These are phyloP conservation scores for Suhomyces kunorum DNA, from an alignment of 1,139 yeast genomes.

Conservation along the genomic window DNA sequence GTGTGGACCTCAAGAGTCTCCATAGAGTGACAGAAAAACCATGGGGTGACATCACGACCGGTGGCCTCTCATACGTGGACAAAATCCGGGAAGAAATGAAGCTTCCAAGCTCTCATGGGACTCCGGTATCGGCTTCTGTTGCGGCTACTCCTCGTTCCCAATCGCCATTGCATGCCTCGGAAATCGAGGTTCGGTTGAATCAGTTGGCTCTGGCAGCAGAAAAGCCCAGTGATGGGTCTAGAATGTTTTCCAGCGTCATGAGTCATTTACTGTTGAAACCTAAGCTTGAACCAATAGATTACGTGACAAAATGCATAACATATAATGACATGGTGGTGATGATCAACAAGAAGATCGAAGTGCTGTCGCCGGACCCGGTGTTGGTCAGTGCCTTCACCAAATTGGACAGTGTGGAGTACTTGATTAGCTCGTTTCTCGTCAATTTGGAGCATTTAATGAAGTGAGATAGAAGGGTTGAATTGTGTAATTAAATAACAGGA, in stretches of 20 bases:
- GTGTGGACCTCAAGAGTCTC: slow-evolving; percentile 44
- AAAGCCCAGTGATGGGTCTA: slow-evolving; percentile 8
- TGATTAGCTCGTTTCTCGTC: slow-evolving; percentile 28
- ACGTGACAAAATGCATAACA: slow-evolving; percentile 47
- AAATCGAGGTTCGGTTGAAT: slow-evolving; percentile 22
- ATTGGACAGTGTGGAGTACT: slow-evolving; percentile 44
- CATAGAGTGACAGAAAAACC: slow-evolving; percentile 43
- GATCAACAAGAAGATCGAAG: slow-evolving; percentile 46
- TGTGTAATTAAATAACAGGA: too few species aligned
- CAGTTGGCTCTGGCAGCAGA: slow-evolving; percentile 13
- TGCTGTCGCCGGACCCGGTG: slow-evolving; percentile 47
- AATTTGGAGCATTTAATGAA: slow-evolving; percentile 16
- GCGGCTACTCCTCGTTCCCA: slow-evolving; percentile 10
- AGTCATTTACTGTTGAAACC: slow-evolving; percentile 35
- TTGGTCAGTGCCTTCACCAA: slow-evolving; percentile 47
- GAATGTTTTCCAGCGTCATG: slow-evolving; percentile 28
- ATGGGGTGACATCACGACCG: slow-evolving; percentile 37
- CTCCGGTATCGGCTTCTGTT: slow-evolving; percentile 9
- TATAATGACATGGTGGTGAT: slow-evolving; percentile 45
- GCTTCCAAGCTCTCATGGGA: slow-evolving; percentile 23
- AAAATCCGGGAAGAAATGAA: slow-evolving; percentile 46
- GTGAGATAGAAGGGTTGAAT: neutral
- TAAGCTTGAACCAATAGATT: slow-evolving; percentile 41
- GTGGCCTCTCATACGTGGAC: slow-evolving; percentile 45
- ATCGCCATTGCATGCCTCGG: slow-evolving; percentile 23